Conservation (phyloP, 129 eudicot species). For the Arctium lappa region DNA sequence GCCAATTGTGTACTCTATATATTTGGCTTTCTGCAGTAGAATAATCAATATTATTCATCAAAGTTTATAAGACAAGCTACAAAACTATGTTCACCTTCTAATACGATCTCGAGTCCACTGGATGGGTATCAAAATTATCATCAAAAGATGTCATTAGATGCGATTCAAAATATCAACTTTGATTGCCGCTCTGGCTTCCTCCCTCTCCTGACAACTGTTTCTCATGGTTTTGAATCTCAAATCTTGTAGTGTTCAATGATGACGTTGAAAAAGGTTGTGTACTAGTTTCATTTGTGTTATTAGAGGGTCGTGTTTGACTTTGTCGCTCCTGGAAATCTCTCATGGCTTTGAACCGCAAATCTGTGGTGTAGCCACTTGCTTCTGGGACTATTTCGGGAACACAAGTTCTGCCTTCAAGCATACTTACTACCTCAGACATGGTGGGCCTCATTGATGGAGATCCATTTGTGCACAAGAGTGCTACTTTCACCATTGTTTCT, state of each 20-base stretch:
- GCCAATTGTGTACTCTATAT: neutral
- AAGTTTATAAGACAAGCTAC: neutral
- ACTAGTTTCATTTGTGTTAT: constrained; percentile 16
- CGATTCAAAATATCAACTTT: no score
- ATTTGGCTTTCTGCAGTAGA: neutral
- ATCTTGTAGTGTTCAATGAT: constrained; percentile 21
- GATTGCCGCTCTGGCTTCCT: constrained; percentile 9
- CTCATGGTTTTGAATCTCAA: constrained; percentile 56
- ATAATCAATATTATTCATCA: neutral
- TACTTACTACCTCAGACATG: constrained; percentile 57
- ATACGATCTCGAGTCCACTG: neutral
- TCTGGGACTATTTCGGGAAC: constrained; percentile 41
- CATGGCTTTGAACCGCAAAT: constrained; percentile 53
- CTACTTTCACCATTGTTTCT: constrained; percentile 46
- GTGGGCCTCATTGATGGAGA: constrained; percentile 53
- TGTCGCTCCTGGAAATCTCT: constrained; percentile 43
- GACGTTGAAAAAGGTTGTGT: constrained; percentile 23
- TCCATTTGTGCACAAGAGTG: constrained; percentile 56
- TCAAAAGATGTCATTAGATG: no score
- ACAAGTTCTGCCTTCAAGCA: constrained; percentile 52
- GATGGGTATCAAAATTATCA: no score
- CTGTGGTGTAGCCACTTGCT: constrained; percentile 25
- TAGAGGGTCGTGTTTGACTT: constrained; percentile 19
- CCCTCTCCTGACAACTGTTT: constrained; percentile 36
- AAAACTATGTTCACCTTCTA: neutral